Evolutionary conservation across 139 green algal species (phyloP), one percentile per base, ranked within the genome.

Genomic region (Chlamydomonas schloesseri): DNA sequence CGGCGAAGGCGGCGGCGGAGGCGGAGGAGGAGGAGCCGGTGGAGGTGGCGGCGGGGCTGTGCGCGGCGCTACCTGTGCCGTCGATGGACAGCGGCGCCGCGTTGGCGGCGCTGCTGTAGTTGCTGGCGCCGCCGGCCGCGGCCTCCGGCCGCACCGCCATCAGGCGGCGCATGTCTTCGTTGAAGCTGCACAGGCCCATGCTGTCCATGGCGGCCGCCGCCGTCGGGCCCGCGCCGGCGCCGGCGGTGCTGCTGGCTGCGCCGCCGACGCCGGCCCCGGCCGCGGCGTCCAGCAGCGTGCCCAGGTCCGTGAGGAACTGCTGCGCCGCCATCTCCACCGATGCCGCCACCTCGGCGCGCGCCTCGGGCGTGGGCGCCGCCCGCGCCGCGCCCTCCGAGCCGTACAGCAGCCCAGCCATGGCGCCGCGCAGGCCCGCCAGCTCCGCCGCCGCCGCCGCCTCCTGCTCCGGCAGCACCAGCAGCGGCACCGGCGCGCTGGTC

Each of bases 311-410:
- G 21, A 85, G 67, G 33, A 85, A 69, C 20, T 85, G 79, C 79
- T 85, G 79, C 9, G 31, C 37, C 10, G 79, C 79, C 79, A 85
- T 85, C 79, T 85, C 79, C 33, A 76, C 79, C 29, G 76, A 9
- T 1, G 79, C 79, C 33, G 79, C 79, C 31, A 31, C 79, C 24
- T 34, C 67, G 6, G 79, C 79, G n/a, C 13, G 42, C n/a, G 78
- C 46, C 46, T 13, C 78, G 31, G 53, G 53, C 75, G 34, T 21
- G 8, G 34, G 23, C 57, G 75, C 15, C 57, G 36, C 10, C 68
- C 18, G 17, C 18, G n/a, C 26, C 68, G 33, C 36, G 42, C 42
- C 76, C 36, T 83, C 76, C 6, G 60, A 73, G 21, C 78, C 78
- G 13, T 67, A 46, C 46, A 84, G 29, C 78, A 74, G 21, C 0